phyloP scores from a whole-genome alignment of 2,329 filamentous ascomycete genomes.

The Botrytis fabae region DNA sequence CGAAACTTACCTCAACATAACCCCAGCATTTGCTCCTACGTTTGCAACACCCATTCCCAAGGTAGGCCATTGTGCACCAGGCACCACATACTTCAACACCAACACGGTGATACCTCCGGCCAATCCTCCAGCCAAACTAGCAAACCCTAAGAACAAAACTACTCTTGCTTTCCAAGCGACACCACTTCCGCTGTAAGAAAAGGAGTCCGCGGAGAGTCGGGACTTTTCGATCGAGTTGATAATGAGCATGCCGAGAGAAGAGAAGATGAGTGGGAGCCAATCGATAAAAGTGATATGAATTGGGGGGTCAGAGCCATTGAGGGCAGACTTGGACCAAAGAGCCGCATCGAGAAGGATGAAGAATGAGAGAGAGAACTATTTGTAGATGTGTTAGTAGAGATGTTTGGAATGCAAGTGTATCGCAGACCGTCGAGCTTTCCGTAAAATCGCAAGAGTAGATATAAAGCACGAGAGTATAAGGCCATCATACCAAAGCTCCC shows the following conservation, averaged over 20 bases:
- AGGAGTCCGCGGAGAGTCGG: slow-evolving; percentile 62
- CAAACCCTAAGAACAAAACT: slow-evolving; percentile 67
- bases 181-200: slow-evolving; percentile 61
- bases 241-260: slow-evolving; percentile 66
- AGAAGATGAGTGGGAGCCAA: slow-evolving; percentile 70
- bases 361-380: slow-evolving; percentile 66
- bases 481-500: slow-evolving; percentile 58
- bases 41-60: slow-evolving; percentile 66
- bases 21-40: slow-evolving; percentile 63
- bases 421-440: not conserved
- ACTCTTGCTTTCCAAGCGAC: slow-evolving; percentile 70
- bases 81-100: slow-evolving; percentile 64
- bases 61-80: slow-evolving; percentile 58
- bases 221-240: slow-evolving; percentile 71
- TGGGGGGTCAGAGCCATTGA: slow-evolving; percentile 54
- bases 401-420: not conserved
- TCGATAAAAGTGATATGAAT: slow-evolving; percentile 67
- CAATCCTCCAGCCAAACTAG: slow-evolving; percentile 65
- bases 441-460: not conserved
- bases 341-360: slow-evolving; percentile 68
- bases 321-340: slow-evolving; percentile 63
- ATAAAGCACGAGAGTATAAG: slow-evolving; percentile 8
- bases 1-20: slow-evolving; percentile 56
- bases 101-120: slow-evolving; percentile 68
- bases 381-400: not conserved